These are phyloP conservation scores for Amaranthus palmeri DNA, from an alignment of 148 eudicot species.

Conservation along the genomic window DNA sequence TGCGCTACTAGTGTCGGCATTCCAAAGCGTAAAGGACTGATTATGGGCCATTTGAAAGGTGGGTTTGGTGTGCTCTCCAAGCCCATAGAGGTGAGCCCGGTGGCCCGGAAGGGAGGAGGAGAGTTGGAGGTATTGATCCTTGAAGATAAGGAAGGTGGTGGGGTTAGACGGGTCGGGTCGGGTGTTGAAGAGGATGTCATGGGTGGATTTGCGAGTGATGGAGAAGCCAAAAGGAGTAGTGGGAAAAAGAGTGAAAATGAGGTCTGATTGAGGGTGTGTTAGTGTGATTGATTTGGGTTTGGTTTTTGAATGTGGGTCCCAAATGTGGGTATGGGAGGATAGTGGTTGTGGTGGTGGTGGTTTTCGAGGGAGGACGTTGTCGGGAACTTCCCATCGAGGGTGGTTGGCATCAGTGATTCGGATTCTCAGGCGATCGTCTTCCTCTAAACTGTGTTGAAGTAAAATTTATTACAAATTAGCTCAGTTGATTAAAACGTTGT, in stretches of 20 bases:
- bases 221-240: slow-evolving; percentile 68
- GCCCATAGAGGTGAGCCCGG: slow-evolving; percentile 41
- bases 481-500: too few species aligned
- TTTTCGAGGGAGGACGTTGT: slow-evolving; percentile 21
- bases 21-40: slow-evolving; percentile 47
- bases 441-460: slow-evolving; percentile 29
- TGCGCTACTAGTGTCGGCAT: slow-evolving; percentile 36
- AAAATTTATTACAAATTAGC: too few species aligned
- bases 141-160: slow-evolving; percentile 31
- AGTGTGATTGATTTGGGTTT: too few species aligned
- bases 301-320: too few species aligned
- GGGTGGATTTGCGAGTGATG: slow-evolving; percentile 51
- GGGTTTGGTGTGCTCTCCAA: slow-evolving; percentile 51
- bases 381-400: slow-evolving; percentile 44
- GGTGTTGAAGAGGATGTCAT: slow-evolving; percentile 43
- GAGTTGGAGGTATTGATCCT: slow-evolving; percentile 42
- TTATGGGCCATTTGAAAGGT: slow-evolving; percentile 31
- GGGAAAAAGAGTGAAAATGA: slow-evolving; percentile 57
- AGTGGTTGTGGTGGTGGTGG: slow-evolving; percentile 13
- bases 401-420: slow-evolving; percentile 39
- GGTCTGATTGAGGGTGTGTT: slow-evolving; percentile 45
- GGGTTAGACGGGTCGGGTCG: slow-evolving; percentile 16
- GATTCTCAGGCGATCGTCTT: slow-evolving; percentile 32
- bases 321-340: background rate
- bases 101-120: slow-evolving; percentile 36